phyloP scores from a whole-genome alignment of 257 asterid genomes.

The Capsicum chinense region DNA sequence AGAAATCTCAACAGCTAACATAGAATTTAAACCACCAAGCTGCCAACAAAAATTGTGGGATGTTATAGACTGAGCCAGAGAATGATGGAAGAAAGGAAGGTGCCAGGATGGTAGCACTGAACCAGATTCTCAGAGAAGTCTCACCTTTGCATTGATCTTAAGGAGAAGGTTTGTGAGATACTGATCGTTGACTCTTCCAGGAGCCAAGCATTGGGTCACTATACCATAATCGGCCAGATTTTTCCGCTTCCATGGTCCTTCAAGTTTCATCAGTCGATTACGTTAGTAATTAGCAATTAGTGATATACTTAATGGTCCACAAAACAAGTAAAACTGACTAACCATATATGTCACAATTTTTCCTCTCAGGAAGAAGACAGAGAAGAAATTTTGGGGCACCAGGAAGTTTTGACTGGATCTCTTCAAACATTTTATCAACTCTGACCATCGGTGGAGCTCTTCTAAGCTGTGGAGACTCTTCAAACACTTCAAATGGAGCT shows the following conservation, averaged over 20 bases:
- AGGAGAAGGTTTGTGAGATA: conserved; percentile 77
- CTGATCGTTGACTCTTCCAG: conserved; percentile 71
- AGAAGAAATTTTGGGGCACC: conserved; percentile 80
- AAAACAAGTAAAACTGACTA: conserved; percentile 34
- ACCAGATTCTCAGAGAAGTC: conserved; percentile 21
- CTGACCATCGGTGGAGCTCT: conserved; percentile 73
- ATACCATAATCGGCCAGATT: conserved; percentile 78
- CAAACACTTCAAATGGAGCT: conserved; percentile 66
- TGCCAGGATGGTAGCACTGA: conserved; percentile 20
- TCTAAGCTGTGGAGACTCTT: conserved; percentile 63
- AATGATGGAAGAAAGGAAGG: neutral
- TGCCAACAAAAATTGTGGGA: conserved; percentile 36
- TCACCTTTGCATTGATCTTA: conserved; percentile 88
- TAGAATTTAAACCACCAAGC: conserved; percentile 93
- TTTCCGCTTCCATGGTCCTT: conserved; percentile 91
- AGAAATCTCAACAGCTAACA: conserved; percentile 60
- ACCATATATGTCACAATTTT: conserved; percentile 85
- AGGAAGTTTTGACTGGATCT: conserved; percentile 66
- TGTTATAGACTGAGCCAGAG: neutral
- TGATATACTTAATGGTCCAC: neutral
- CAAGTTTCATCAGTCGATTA: conserved; percentile 18
- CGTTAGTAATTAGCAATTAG: neutral
- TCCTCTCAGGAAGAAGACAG: conserved; percentile 81
- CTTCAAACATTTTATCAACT: conserved; percentile 83
- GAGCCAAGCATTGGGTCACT: conserved; percentile 85